These are phyloP conservation scores for Kalaharituber pfeilii DNA, from an alignment of 2,329 filamentous ascomycete species.

Conservation along the genomic window DNA sequence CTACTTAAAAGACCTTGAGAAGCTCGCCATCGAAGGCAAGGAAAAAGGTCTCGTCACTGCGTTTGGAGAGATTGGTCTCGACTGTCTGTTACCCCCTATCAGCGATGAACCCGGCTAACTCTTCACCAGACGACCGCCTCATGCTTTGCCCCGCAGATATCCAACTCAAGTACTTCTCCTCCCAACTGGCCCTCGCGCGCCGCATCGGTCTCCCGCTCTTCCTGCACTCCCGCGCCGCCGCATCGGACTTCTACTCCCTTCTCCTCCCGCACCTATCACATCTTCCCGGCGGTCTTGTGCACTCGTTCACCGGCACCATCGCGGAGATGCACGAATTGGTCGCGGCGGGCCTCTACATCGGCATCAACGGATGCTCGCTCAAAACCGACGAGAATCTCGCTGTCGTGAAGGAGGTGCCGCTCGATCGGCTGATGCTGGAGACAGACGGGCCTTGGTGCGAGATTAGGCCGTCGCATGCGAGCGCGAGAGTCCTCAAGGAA, in stretches of 20 bases:
- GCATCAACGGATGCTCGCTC: conserved; percentile 92
- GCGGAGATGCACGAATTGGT: conserved; percentile 72
- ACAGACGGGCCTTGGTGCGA: conserved; percentile 98
- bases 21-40: conserved; percentile 45
- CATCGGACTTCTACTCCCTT: conserved; percentile 62
- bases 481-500: conserved; percentile 46
- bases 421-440: conserved; percentile 77
- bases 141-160: conserved; percentile 61
- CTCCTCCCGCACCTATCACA: conserved; percentile 29
- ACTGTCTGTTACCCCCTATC: conserved; percentile 36
- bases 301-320: conserved; percentile 79
- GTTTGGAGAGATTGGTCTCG: conserved; percentile 87
- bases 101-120: not conserved
- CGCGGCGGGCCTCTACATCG: conserved; percentile 67
- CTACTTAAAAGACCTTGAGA: conserved; percentile 41
- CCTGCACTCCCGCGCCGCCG: conserved; percentile 76
- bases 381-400: conserved; percentile 84
- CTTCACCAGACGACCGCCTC: conserved; percentile 53
- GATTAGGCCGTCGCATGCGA: conserved; percentile 74
- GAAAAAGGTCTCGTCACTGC: conserved; percentile 47
- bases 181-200: conserved; percentile 63
- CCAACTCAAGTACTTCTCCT: conserved; percentile 70
- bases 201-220: conserved; percentile 72
- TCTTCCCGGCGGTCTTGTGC: conserved; percentile 59
- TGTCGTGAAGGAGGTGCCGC: conserved; percentile 60